Evolutionary conservation across 2,329 filamentous ascomycete genomes (phyloP).

Genomic region (Sclerotinia borealis): DNA sequence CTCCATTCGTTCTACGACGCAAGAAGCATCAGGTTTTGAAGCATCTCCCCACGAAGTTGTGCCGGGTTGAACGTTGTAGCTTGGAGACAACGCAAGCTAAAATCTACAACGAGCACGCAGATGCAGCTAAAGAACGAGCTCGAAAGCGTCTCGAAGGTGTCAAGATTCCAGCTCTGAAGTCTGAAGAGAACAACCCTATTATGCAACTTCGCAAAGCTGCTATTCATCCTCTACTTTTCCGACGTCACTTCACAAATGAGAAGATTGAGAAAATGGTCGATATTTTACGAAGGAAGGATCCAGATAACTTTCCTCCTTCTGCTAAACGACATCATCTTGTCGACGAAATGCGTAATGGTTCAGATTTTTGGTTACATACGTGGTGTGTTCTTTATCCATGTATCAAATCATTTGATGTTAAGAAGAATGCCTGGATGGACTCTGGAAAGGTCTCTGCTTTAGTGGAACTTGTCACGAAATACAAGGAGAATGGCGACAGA

Average conservation of each 20-base stretch:
- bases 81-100: slow-evolving; percentile 66
- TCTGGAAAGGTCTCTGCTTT: slow-evolving; percentile 84
- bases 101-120: slow-evolving; percentile 68
- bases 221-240: slow-evolving; percentile 84
- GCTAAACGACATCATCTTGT: slow-evolving; percentile 45
- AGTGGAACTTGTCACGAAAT: slow-evolving; percentile 64
- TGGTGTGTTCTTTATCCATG: slow-evolving; percentile 55
- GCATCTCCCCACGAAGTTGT: slow-evolving; percentile 74
- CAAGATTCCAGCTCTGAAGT: slow-evolving; percentile 40
- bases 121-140: slow-evolving; percentile 54
- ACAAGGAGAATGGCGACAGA: slow-evolving; percentile 75
- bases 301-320: slow-evolving; percentile 44
- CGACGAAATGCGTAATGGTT: slow-evolving; percentile 51
- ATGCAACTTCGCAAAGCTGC: slow-evolving; percentile 91
- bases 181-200: slow-evolving; percentile 64
- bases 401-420: slow-evolving; percentile 51
- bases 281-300: slow-evolving; percentile 65
- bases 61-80: slow-evolving; percentile 72
- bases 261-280: slow-evolving; percentile 71
- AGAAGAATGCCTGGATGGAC: slow-evolving; percentile 48
- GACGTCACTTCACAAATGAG: slow-evolving; percentile 70
- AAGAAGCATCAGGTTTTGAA: slow-evolving; percentile 89
- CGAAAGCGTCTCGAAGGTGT: slow-evolving; percentile 48
- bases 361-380: slow-evolving; percentile 59
- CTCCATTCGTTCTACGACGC: slow-evolving; percentile 87